phyloP scores from a whole-genome alignment of 257 asterid genomes.

The Rauvolfia tetraphylla region DNA sequence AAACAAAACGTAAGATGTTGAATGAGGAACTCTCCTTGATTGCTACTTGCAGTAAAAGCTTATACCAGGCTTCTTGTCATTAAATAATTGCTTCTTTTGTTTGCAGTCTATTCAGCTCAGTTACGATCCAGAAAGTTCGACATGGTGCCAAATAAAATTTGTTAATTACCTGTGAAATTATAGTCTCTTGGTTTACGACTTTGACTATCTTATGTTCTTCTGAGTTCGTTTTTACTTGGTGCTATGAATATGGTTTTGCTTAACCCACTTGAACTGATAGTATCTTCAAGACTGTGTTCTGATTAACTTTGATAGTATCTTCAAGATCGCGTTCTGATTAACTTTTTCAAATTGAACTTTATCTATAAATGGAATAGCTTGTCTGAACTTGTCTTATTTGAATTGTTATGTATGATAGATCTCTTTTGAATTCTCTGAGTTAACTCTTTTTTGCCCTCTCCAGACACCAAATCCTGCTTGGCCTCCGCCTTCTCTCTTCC shows the following conservation, averaged over 20 bases:
- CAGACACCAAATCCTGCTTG: slow-evolving; percentile 99
- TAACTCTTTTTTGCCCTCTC: slow-evolving; percentile 12
- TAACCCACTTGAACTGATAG: not conserved
- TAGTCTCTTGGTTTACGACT: not conserved
- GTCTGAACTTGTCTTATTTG: not conserved
- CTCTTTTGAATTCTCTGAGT: not conserved
- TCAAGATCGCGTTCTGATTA: not conserved
- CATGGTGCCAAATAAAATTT: not conserved
- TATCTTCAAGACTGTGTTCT: too few relatives aligned
- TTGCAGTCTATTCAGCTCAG: not conserved
- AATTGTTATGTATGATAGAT: not conserved
- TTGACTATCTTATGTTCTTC: not conserved
- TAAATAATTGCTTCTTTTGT: not conserved
- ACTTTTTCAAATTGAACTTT: not conserved
- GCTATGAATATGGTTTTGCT: not conserved
- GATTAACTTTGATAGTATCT: not conserved
- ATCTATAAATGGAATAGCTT: not conserved
- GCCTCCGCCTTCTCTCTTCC: slow-evolving; percentile 92
- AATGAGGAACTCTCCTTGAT: not conserved
- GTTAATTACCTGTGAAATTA: too few relatives aligned
- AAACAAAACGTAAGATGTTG: not conserved
- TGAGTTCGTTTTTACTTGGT: not conserved
- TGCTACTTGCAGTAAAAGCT: not conserved
- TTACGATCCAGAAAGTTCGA: not conserved
- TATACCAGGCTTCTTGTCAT: not conserved